phyloP scores from a whole-genome alignment of 495 filamentous ascomycete species.

The Penicillium paxilli region DNA sequence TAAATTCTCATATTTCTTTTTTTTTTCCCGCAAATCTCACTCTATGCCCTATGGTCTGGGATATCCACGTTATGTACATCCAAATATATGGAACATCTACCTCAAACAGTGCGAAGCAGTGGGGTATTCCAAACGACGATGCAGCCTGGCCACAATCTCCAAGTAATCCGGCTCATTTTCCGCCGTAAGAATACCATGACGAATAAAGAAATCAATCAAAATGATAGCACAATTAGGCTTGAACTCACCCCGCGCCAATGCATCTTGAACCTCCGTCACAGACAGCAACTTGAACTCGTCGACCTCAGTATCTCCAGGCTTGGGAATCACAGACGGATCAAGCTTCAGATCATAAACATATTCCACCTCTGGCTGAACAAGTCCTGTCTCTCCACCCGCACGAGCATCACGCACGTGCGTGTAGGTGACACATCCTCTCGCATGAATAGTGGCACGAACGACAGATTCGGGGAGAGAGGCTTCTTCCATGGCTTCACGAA shows the following conservation, averaged over 20 bases:
- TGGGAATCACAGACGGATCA: slow-evolving; percentile 61
- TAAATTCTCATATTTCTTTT: too few relatives aligned
- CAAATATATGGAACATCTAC: slow-evolving; percentile 1
- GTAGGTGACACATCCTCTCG: slow-evolving; percentile 77
- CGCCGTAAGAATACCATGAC: slow-evolving; percentile 76
- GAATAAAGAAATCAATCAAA: slow-evolving; percentile 85
- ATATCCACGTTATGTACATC: not conserved
- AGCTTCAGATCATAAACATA: slow-evolving; percentile 91
- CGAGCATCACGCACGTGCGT: slow-evolving; percentile 75
- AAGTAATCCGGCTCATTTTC: slow-evolving; percentile 83
- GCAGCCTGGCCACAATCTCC: slow-evolving; percentile 72
- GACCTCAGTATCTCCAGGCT: slow-evolving; percentile 84
- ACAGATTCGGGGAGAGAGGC: slow-evolving; percentile 75
- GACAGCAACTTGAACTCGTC: slow-evolving; percentile 77
- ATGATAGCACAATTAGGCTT: slow-evolving; percentile 93
- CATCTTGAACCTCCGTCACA: slow-evolving; percentile 70
- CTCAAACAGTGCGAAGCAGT: slow-evolving; percentile 42
- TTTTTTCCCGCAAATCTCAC: not conserved
- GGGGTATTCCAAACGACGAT: slow-evolving; percentile 82
- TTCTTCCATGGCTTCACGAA: slow-evolving; percentile 88
- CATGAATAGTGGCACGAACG: slow-evolving; percentile 57
- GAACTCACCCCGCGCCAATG: slow-evolving; percentile 71
- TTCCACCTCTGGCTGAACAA: slow-evolving; percentile 88
- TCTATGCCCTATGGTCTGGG: not conserved
- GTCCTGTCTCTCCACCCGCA: slow-evolving; percentile 82